A percentile compares a stretch with the other conserved stretches of the same genome.
Conservation (phyloP, 2,329 filamentous ascomycete species). For the Colletotrichum gigasporum region DNA sequence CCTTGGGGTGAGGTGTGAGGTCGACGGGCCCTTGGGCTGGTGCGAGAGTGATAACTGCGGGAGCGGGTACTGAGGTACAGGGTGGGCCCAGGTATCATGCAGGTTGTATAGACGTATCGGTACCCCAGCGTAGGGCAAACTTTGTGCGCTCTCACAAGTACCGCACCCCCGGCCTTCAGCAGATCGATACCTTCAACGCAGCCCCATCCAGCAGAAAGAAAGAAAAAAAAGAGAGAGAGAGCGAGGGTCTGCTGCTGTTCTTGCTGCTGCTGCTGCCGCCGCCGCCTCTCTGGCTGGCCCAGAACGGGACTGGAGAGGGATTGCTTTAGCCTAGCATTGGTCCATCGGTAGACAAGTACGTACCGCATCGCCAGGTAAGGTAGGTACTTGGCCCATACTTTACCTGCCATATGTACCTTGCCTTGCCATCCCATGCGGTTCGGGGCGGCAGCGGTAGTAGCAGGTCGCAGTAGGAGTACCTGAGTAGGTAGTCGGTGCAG, state of each 20-base stretch:
- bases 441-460: conserved; percentile 6
- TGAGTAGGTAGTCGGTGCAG: not conserved
- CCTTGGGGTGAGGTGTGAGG: conserved; percentile 31
- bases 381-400: not conserved
- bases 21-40: conserved; percentile 22
- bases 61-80: conserved; percentile 28
- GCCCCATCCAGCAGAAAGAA: conserved; percentile 18
- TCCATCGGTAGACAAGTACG: conserved; percentile 14
- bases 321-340: conserved; percentile 12
- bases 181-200: conserved; percentile 21
- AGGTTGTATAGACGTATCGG: conserved; percentile 20
- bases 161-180: not conserved
- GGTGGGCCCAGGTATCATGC: conserved; percentile 29
- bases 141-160: not conserved
- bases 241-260: conserved; percentile 5
- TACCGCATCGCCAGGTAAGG: not conserved
- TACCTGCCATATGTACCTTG: not conserved
- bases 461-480: not conserved
- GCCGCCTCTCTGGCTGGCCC: conserved; percentile 13
- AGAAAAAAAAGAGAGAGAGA: not conserved
- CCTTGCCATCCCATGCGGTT: not conserved
- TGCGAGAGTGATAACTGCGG: conserved; percentile 30
- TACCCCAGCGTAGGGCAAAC: not conserved
- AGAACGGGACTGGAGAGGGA: conserved; percentile 13
- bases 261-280: conserved; percentile 8